Base-by-base conservation (phyloP, 2,329 filamentous ascomycete genomes). In the Fusarium sororula region DNA sequence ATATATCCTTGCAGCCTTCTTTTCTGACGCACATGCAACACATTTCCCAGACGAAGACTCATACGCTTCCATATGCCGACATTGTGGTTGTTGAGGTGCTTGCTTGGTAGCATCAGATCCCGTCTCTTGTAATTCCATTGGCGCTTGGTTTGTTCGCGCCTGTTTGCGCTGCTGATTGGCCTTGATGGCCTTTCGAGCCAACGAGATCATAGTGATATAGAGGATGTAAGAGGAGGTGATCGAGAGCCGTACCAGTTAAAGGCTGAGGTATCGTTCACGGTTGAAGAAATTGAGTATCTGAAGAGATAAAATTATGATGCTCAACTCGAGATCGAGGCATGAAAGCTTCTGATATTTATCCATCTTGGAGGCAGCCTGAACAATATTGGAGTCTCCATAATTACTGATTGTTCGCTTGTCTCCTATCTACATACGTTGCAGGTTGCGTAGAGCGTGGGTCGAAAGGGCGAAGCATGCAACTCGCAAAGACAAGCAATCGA, bases 1-100 rank as follows among this genome's bases (percentile, higher is more conserved):
- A 76, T 92, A 86, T 17, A 72, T 81, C 14, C 77, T 75, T 11
- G 80, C 78, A 14, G 77, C 78, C 28, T 76, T 78, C 55, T 81
- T 80, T 38, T 83, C 83, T 14, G 79, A 79, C 42, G 79, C 80
- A 68, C 82, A 84, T 6, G 74, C 66, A 18, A 50, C 51, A 47
- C 82, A 85, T 39, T 72, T 65, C 14, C 42, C 54, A 9, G 55
- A 44, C 11, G 74, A 68, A 24, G 72, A 66, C 7, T 53, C 71
- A 28, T 59, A 58, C 12, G 53, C 66, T 17, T 65, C 64, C 41
- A 70, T 74, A 50, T 81, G 79, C 20, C 44, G 51, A 32, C 79
- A 80, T 53, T 66, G 54, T 28, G 55, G 30, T 47, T 70, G 68
- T 39, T 68, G 50, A 44, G 48, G 26, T 35, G 66, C 67, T 63